Conservation (phyloP, 164 flowering plant species). For the Amborella trichopoda region DNA sequence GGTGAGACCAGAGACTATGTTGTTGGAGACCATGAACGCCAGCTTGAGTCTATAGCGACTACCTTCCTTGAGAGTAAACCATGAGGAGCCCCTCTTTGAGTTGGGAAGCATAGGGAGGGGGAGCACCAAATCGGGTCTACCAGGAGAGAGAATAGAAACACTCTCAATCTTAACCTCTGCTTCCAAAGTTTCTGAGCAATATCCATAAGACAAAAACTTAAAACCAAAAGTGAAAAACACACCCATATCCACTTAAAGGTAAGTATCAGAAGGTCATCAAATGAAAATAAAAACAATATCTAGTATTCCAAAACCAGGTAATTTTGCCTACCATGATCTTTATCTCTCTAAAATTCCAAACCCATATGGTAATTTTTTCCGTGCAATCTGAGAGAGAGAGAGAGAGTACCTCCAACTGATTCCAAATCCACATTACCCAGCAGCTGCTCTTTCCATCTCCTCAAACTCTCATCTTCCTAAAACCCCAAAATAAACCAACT, state of each 20-base stretch:
- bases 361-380: no score
- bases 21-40: constrained; percentile 41
- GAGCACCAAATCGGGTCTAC: constrained; percentile 39
- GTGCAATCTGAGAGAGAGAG: not conserved
- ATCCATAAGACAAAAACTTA: no score
- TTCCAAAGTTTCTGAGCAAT: constrained; percentile 34
- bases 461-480: constrained; percentile 32
- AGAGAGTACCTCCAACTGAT: constrained; percentile 19
- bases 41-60: constrained; percentile 40
- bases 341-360: no score
- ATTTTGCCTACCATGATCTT: no score
- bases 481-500: no score
- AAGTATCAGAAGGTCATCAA: no score
- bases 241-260: no score
- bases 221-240: no score
- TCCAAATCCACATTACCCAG: constrained; percentile 23
- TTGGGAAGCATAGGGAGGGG: constrained; percentile 33
- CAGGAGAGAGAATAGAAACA: constrained; percentile 40
- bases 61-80: constrained; percentile 62
- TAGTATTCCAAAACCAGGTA: no score
- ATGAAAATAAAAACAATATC: no score
- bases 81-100: constrained; percentile 23
- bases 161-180: constrained; percentile 47
- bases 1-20: constrained; percentile 51
- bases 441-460: constrained; percentile 33